Base-by-base conservation (phyloP, 164 flowering plant genomes). In the Magnolia sinica region DNA sequence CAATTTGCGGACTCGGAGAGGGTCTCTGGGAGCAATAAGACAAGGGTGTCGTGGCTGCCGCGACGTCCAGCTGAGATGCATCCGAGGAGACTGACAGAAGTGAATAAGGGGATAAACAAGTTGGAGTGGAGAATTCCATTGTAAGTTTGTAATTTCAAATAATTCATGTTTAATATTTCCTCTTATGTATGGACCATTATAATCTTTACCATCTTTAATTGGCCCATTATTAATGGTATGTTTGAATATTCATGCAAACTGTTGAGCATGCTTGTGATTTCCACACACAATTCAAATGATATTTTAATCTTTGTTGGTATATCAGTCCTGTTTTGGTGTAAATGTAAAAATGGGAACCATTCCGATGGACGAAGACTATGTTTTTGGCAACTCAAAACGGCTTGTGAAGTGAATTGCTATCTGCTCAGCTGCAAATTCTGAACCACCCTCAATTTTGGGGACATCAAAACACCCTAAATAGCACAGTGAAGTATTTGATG, bases 1-100 rank as follows among this genome's bases (percentile, higher is more conserved):
- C 73, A 78, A 80, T 89, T 90, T 72, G 71, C 83, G 10, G 83
- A 64, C 24, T 73, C 72, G 24, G 88, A 78, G 20, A 52, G 64
- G 27, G 45, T 55, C 16, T 80, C 29, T 24, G 84, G 72, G 37
- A 68, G 68, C 64, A 77, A 63, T 72, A 55, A 55, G 18, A 71
- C 8, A 29, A 83, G 80, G 91, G 92, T 65, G 75, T 93, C 29
- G 4, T 95, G 97, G 98, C 73, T 92, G n/a, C 85, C 84, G 0
- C 81, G 77, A 64, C 70, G 85, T 74, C 50, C 79, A 0, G 80
- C 29, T 51, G 85, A 82, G 59, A 27, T 64, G 50, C 70, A 24
- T 20, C 98, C 98, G 0, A 66, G 85, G 80, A 85, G 90, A 76
- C 75, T 95, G 83, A 80, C 81, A 7, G 97, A 95, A 73, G 97